Conservation (phyloP, 257 asterid genomes). For the Avicennia marina region DNA sequence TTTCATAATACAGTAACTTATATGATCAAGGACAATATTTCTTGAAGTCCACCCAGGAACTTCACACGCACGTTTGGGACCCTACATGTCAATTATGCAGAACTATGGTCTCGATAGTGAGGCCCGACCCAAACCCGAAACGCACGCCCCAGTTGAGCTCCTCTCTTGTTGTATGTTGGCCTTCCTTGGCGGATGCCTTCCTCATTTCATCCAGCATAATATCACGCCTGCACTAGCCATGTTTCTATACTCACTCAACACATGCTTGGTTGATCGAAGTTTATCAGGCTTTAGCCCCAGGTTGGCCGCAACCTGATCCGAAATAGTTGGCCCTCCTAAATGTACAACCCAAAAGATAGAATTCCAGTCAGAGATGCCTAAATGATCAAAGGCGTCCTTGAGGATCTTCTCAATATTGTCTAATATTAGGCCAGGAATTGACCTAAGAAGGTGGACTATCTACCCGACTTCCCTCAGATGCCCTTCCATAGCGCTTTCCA, state of each 20-base stretch:
- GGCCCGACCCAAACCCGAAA: constrained; percentile 75
- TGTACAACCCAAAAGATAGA: constrained; percentile 61
- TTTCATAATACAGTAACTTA: too few relatives aligned
- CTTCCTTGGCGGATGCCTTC: constrained; percentile 46
- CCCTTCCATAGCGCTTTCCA: constrained; percentile 46
- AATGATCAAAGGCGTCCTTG: constrained; percentile 45
- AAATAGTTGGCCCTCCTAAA: constrained; percentile 64
- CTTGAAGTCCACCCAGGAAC: too few relatives aligned
- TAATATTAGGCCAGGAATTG: constrained; percentile 48
- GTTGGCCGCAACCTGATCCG: constrained; percentile 54
- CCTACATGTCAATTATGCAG: too few relatives aligned
- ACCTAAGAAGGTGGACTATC: constrained; percentile 42
- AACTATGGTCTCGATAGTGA: constrained; percentile 6
- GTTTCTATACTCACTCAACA: constrained; percentile 56
- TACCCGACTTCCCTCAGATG: constrained; percentile 60
- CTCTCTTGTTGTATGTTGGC: constrained; percentile 51
- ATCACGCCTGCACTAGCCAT: constrained; percentile 63
- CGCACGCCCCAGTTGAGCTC: constrained; percentile 69
- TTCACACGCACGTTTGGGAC: too few relatives aligned
- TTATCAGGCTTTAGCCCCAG: constrained; percentile 48
- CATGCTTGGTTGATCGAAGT: constrained; percentile 43
- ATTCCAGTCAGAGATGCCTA: constrained; percentile 57
- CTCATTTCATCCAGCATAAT: constrained; percentile 72
- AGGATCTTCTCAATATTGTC: constrained; percentile 41
- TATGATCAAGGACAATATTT: too few relatives aligned